Percentiles rank a stretch among this genome's conserved stretches.
phyloP scores from a whole-genome alignment of 345 rosid species.

The Brassica nigra region DNA sequence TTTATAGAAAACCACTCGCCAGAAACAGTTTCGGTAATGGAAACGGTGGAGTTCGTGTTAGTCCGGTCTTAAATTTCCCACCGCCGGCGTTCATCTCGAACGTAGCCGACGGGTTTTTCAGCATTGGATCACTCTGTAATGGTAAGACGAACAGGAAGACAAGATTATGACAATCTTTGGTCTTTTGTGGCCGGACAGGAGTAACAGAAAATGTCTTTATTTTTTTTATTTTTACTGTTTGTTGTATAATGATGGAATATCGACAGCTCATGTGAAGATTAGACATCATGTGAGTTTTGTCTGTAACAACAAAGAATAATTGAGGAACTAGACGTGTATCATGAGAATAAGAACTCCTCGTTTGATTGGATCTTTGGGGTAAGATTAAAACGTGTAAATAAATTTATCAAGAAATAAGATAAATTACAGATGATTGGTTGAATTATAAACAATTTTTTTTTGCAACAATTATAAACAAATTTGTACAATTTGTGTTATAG shows the following conservation, averaged over 20 bases:
- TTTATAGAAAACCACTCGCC: constrained; percentile 50
- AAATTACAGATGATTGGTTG: no score
- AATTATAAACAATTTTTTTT: no score
- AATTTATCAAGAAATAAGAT: neutral
- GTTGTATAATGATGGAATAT: constrained; percentile 34
- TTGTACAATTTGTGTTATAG: no score
- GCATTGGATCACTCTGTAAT: constrained; percentile 75
- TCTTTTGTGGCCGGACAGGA: constrained; percentile 28
- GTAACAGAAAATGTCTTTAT: constrained; percentile 13
- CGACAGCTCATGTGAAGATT: constrained; percentile 51
- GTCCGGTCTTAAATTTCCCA: constrained; percentile 72
- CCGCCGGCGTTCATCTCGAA: constrained; percentile 66
- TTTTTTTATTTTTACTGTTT: neutral
- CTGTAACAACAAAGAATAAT: constrained; percentile 33
- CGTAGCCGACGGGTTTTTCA: constrained; percentile 60
- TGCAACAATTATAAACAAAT: no score
- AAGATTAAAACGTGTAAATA: constrained; percentile 11
- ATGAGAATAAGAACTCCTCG: constrained; percentile 9
- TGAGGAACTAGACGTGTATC: constrained; percentile 19
- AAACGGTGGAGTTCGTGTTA: constrained; percentile 58
- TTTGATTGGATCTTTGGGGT: constrained; percentile 32
- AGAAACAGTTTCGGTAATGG: constrained; percentile 65
- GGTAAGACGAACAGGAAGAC: constrained; percentile 72
- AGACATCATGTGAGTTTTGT: constrained; percentile 51
- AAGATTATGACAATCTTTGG: constrained; percentile 38